These are phyloP conservation scores for Xylariaceae sp. DNA, from an alignment of 2,329 filamentous ascomycete genomes.

Conservation along the genomic window DNA sequence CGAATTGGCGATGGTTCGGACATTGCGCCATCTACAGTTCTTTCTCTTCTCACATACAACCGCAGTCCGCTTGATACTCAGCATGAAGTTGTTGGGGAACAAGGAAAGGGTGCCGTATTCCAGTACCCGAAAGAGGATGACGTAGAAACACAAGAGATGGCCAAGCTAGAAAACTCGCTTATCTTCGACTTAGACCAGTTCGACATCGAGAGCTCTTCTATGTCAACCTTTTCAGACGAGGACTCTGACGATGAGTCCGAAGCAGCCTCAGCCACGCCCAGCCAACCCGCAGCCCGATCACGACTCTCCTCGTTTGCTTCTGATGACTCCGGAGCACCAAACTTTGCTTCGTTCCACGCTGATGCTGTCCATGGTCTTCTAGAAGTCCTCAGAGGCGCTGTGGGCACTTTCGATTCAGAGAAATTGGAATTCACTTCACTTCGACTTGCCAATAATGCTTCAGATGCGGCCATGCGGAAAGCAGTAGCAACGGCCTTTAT, in stretches of 20 bases:
- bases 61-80: conserved; percentile 38
- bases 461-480: conserved; percentile 79
- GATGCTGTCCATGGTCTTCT: conserved; percentile 84
- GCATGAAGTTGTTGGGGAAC: conserved; percentile 41
- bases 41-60: conserved; percentile 36
- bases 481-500: conserved; percentile 83
- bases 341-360: conserved; percentile 63
- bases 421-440: conserved; percentile 90
- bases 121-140: conserved; percentile 44
- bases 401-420: conserved; percentile 70
- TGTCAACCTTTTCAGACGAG: conserved; percentile 57
- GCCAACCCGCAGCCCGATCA: conserved; percentile 59
- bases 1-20: conserved; percentile 58
- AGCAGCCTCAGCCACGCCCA: conserved; percentile 47
- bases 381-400: conserved; percentile 71
- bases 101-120: conserved; percentile 47
- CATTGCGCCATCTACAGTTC: conserved; percentile 34
- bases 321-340: conserved; percentile 59
- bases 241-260: conserved; percentile 60
- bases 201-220: conserved; percentile 49
- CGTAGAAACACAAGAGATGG: conserved; percentile 45
- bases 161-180: conserved; percentile 49
- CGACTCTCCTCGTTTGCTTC: conserved; percentile 68
- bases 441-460: conserved; percentile 86
- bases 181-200: conserved; percentile 49